These are phyloP conservation scores for Ophiorrhiza pumila DNA, from an alignment of 257 asterid genomes.

Conservation along the genomic window DNA sequence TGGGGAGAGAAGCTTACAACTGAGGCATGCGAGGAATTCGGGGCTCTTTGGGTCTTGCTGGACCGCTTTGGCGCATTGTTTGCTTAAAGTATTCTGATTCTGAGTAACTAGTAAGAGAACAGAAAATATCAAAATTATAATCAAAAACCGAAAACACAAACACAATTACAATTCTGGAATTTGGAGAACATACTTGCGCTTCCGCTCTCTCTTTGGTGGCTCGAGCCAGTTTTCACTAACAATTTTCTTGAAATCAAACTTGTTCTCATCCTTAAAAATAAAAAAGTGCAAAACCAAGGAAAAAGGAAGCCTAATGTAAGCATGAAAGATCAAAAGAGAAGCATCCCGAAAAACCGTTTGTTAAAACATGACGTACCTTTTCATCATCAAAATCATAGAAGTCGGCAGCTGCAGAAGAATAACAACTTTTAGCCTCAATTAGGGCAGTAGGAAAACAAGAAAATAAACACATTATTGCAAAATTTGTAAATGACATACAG, in stretches of 20 bases:
- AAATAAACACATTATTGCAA: not conserved
- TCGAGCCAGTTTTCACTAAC: conserved; percentile 92
- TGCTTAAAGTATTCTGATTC: conserved; percentile 98
- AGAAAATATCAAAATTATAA: conserved; percentile 13
- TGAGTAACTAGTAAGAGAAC: conserved; percentile 57
- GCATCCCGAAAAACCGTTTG: not conserved
- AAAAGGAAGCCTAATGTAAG: not conserved
- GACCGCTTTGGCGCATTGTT: conserved; percentile 98
- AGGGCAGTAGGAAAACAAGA: not conserved
- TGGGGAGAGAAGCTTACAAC: conserved; percentile 49
- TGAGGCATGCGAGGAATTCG: conserved; percentile 99
- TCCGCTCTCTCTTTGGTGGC: conserved; percentile 91
- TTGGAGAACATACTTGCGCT: conserved; percentile 77
- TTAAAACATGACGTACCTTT: conserved; percentile 40
- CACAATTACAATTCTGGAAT: conserved; percentile 7
- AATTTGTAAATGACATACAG: conserved; percentile 39
- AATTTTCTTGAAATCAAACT: conserved; percentile 91
- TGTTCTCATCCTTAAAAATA: conserved; percentile 67
- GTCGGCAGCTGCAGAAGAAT: conserved; percentile 80
- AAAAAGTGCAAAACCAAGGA: conserved; percentile 10
- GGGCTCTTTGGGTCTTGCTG: conserved; percentile 92
- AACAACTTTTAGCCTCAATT: conserved; percentile 26
- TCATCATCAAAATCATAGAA: conserved; percentile 95
- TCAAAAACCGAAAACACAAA: not conserved
- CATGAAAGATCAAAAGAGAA: conserved; percentile 7